Conservation (phyloP, 177 flowering plant species). For the Vitis hybrid region DNA sequence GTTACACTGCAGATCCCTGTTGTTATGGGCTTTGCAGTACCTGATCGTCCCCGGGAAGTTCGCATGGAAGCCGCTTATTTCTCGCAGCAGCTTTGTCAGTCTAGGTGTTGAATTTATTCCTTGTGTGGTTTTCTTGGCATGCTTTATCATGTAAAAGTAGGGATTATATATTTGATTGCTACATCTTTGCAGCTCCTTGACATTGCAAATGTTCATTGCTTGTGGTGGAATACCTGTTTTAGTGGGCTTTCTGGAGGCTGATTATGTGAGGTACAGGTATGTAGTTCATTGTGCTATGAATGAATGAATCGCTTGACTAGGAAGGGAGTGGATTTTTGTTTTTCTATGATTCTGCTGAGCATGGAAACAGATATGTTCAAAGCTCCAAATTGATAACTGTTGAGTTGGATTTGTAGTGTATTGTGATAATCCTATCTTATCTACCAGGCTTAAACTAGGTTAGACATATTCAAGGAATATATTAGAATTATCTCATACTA, state of each 20-base stretch:
- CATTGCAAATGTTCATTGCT: slow-evolving; percentile 97
- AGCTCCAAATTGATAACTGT: too few species aligned
- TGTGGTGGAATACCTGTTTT: slow-evolving; percentile 94
- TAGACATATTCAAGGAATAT: too few species aligned
- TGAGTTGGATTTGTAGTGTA: too few species aligned
- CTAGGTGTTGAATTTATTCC: slow-evolving; percentile 50
- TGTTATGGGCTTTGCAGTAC: slow-evolving; percentile 82
- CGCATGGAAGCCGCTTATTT: slow-evolving; percentile 98
- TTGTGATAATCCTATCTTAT: too few species aligned
- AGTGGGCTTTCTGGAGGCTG: slow-evolving; percentile 97
- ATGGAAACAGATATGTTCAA: too few species aligned
- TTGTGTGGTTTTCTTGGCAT: neutral
- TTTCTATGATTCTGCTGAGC: neutral
- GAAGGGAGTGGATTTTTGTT: neutral
- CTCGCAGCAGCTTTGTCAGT: slow-evolving; percentile 96
- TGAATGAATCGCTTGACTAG: neutral
- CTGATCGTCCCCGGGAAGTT: slow-evolving; percentile 89
- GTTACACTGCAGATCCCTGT: slow-evolving; percentile 65
- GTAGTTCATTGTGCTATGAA: slow-evolving; percentile 7
- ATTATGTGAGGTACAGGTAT: slow-evolving; percentile 93
- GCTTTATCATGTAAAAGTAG: neutral
- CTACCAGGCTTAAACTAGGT: too few species aligned
- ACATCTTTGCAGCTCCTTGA: slow-evolving; percentile 64
- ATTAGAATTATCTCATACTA: too few species aligned
- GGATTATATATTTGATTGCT: neutral